These are phyloP conservation scores for Rhizophora mangle DNA, from an alignment of 345 rosid genomes.

Conservation along the genomic window DNA sequence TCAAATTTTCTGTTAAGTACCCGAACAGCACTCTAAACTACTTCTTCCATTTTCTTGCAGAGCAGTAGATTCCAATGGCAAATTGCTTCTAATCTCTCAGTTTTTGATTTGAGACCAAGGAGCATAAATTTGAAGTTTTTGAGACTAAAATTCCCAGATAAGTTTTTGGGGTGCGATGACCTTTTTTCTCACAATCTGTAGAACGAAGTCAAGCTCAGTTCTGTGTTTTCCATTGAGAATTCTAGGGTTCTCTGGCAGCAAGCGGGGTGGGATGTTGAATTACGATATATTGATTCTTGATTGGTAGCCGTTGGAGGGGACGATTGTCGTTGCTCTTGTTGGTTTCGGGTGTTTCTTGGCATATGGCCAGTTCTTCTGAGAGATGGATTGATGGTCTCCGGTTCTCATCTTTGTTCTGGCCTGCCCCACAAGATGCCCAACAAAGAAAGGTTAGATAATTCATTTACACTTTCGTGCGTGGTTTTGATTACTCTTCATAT, in stretches of 20 bases:
- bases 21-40: not conserved
- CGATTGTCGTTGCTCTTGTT: not conserved
- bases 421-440: slow-evolving; percentile 71
- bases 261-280: slow-evolving; percentile 42
- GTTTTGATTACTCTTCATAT: not conserved
- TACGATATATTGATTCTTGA: slow-evolving; percentile 50
- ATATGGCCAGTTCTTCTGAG: slow-evolving; percentile 67
- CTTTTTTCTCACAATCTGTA: not conserved
- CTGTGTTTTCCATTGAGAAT: not conserved
- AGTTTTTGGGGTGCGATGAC: not conserved
- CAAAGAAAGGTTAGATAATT: slow-evolving; percentile 60
- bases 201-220: not conserved
- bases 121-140: not conserved
- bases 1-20: not conserved
- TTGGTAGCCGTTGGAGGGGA: slow-evolving; percentile 32
- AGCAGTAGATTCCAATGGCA: slow-evolving; percentile 2
- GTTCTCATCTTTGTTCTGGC: slow-evolving; percentile 83
- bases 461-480: not conserved
- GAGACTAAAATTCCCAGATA: not conserved
- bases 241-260: slow-evolving; percentile 10
- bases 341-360: not conserved
- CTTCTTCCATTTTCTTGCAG: slow-evolving; percentile 4
- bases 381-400: slow-evolving; percentile 95
- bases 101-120: not conserved
- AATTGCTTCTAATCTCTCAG: not conserved